These are phyloP conservation scores for Musa balbisiana DNA, from an alignment of 202 grass and related monocot genomes.

Conservation along the genomic window DNA sequence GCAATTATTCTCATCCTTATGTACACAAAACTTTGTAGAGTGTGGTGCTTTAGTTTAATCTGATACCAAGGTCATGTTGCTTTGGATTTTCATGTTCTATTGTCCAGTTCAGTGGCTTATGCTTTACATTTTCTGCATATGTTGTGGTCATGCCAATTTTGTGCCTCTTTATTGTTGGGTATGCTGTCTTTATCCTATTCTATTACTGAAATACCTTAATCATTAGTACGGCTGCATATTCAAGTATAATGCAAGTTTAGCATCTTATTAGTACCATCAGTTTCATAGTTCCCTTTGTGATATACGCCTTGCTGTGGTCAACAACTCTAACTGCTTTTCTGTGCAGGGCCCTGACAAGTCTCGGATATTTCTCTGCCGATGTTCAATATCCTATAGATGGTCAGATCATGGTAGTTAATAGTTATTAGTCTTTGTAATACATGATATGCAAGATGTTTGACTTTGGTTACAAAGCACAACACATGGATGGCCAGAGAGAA, in stretches of 20 bases:
- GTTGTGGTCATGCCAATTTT: neutral
- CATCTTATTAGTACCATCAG: neutral
- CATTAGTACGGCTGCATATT: neutral
- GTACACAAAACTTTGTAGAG: neutral
- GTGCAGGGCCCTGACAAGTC: neutral
- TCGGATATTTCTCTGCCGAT: neutral
- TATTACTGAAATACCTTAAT: neutral
- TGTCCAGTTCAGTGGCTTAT: neutral
- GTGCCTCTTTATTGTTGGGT: neutral
- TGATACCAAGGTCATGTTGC: neutral
- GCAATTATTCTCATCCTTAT: neutral
- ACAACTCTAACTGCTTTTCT: neutral
- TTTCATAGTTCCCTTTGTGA: neutral
- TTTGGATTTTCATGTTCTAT: neutral
- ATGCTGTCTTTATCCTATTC: neutral
- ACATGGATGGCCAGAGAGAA: conserved; percentile 20
- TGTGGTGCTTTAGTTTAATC: neutral
- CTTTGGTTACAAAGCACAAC: conserved; percentile 19
- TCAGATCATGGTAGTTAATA: neutral
- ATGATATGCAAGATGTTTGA: conserved; percentile 16
- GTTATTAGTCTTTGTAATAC: neutral
- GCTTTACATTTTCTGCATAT: neutral
- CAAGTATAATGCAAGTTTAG: neutral
- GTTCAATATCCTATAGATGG: neutral
- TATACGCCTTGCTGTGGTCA: neutral